These are phyloP conservation scores for Alternaria tenuissima DNA, from an alignment of 2,329 filamentous ascomycete species.

Conservation along the genomic window DNA sequence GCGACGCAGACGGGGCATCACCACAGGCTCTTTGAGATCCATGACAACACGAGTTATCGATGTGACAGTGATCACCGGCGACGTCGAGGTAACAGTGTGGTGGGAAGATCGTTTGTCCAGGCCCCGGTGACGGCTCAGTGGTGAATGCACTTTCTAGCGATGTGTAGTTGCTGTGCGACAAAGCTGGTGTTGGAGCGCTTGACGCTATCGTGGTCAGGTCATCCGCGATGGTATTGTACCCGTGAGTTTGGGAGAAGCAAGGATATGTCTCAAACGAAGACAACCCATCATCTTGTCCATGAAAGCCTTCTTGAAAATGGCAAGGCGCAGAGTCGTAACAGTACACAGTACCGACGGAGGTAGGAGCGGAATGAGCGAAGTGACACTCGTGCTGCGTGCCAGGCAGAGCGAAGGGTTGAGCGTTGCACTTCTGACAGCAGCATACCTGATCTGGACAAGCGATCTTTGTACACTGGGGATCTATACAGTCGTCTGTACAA, in stretches of 20 bases:
- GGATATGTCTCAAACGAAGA: slow-evolving; percentile 41
- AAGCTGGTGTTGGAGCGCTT: slow-evolving; percentile 36
- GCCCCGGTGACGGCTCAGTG: slow-evolving; percentile 36
- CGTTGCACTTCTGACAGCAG: slow-evolving; percentile 47
- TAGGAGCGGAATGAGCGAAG: slow-evolving; percentile 42
- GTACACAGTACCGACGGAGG: slow-evolving; percentile 42
- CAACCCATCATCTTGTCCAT: slow-evolving; percentile 32
- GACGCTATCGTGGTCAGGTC: slow-evolving; percentile 37
- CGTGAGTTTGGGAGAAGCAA: slow-evolving; percentile 41
- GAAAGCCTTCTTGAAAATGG: slow-evolving; percentile 44
- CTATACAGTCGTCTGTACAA: slow-evolving; percentile 44
- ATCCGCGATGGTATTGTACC: slow-evolving; percentile 17
- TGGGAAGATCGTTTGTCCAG: slow-evolving; percentile 24
- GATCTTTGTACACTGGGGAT: slow-evolving; percentile 46
- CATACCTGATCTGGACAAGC: slow-evolving; percentile 43
- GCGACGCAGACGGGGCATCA: slow-evolving; percentile 36
- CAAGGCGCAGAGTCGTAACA: slow-evolving; percentile 46
- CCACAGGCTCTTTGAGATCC: slow-evolving; percentile 38
- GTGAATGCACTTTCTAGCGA: slow-evolving; percentile 43
- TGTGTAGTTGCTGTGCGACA: slow-evolving; percentile 46
- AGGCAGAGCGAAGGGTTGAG: slow-evolving; percentile 42
- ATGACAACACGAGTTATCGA: slow-evolving; percentile 49
- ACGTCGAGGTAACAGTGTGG: slow-evolving; percentile 42
- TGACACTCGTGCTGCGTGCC: slow-evolving; percentile 45
- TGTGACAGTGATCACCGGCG: slow-evolving; percentile 46